These are phyloP conservation scores for Cantharellus anzutake DNA, from an alignment of 768 basidiomycete species.

Conservation along the genomic window DNA sequence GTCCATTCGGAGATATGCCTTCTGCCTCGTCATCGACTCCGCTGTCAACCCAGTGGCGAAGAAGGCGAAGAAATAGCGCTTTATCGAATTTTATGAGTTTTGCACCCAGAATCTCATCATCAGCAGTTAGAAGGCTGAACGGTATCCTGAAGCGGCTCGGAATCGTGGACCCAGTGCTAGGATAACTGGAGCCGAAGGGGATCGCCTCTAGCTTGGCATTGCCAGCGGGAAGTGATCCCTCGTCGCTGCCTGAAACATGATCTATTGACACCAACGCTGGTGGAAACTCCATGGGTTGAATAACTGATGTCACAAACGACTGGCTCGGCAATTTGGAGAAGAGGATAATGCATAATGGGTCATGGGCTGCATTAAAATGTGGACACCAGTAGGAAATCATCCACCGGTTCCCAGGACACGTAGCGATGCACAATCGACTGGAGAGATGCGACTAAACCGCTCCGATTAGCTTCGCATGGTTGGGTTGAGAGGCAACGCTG, in stretches of 20 bases:
- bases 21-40: slow-evolving; percentile 24
- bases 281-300: slow-evolving; percentile 55
- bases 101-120: slow-evolving; percentile 21
- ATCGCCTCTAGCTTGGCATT: neutral
- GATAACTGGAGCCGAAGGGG: neutral
- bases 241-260: neutral
- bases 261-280: slow-evolving; percentile 23
- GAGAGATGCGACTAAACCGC: neutral
- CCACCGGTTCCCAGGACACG: slow-evolving; percentile 26
- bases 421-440: slow-evolving; percentile 21
- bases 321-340: slow-evolving; percentile 26
- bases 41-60: slow-evolving; percentile 30
- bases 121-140: slow-evolving; percentile 3
- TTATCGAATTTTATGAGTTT: slow-evolving; percentile 28
- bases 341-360: slow-evolving; percentile 49
- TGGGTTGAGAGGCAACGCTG: slow-evolving; percentile 16
- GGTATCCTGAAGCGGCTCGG: neutral
- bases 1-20: neutral
- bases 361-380: slow-evolving; percentile 45
- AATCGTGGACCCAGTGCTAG: neutral
- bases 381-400: slow-evolving; percentile 70
- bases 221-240: neutral
- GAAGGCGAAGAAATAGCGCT: slow-evolving; percentile 10
- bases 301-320: slow-evolving; percentile 26
- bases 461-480: neutral